Conservation (phyloP, 192 early-diverging fungal species). For the Gryganskiella cystojenkinii region DNA sequence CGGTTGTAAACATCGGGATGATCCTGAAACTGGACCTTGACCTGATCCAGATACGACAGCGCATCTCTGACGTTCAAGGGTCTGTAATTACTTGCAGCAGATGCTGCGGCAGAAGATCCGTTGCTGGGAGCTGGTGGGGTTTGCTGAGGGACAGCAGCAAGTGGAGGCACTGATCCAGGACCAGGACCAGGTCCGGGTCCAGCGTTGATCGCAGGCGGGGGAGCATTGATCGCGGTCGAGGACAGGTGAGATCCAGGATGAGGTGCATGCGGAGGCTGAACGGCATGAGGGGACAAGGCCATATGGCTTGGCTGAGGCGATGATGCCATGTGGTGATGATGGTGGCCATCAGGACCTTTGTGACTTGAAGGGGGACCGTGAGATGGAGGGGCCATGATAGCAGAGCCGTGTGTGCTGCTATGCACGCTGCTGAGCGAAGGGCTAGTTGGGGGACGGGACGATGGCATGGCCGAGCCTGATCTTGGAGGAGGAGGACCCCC, state of each 20-base stretch:
- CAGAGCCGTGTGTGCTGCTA: conserved; percentile 29
- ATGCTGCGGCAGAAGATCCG: conserved; percentile 27
- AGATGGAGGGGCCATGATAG: conserved; percentile 49
- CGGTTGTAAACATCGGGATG: too few relatives aligned
- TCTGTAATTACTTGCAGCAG: conserved; percentile 50
- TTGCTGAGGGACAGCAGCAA: conserved; percentile 31
- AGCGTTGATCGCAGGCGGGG: conserved; percentile 23
- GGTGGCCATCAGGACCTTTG: conserved; percentile 29
- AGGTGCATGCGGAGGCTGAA: conserved; percentile 33
- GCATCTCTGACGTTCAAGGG: conserved; percentile 94
- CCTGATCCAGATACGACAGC: conserved; percentile 95
- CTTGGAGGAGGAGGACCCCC: conserved; percentile 45
- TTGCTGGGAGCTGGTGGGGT: conserved; percentile 29
- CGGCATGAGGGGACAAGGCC: conserved; percentile 44
- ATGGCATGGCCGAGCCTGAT: conserved; percentile 45
- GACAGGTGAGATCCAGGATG: conserved; percentile 44
- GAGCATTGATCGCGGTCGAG: conserved; percentile 44
- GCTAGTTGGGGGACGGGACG: conserved; percentile 43
- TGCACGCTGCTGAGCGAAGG: conserved; percentile 40
- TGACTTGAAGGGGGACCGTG: conserved; percentile 50
- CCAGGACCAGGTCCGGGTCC: conserved; percentile 13
- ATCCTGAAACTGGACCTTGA: conserved; percentile 92
- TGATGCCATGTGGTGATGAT: conserved; percentile 42
- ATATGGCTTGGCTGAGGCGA: conserved; percentile 46
- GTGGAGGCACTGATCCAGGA: conserved; percentile 14